Evolutionary conservation across 2,329 filamentous ascomycete species (phyloP).

Genomic region (Xylariaceae sp.): DNA sequence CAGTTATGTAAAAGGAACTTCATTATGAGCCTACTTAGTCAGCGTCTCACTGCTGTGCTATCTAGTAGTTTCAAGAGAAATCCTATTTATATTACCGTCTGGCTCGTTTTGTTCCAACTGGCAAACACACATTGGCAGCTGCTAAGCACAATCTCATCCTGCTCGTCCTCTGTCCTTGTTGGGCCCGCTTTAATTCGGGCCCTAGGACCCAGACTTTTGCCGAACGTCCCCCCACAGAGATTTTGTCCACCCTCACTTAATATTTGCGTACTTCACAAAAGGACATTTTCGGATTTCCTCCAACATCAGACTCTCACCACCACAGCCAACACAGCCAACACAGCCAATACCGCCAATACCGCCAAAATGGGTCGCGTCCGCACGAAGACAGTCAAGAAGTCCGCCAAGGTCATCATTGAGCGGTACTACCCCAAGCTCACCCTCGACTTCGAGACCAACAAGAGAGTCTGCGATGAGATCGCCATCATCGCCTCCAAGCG

Average conservation of each 20-base stretch:
- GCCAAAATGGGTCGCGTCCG: slow-evolving; percentile 72
- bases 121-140: too few species aligned
- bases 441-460: slow-evolving; percentile 99
- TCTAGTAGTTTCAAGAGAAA: too few species aligned
- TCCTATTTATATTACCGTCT: too few species aligned
- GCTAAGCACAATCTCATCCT: too few species aligned
- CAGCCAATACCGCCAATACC: slow-evolving; percentile 47
- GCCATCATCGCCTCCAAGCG: slow-evolving; percentile 99
- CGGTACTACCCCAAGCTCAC: slow-evolving; percentile 96
- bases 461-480: slow-evolving; percentile 99
- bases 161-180: too few species aligned
- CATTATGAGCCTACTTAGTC: too few species aligned
- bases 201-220: slow-evolving; percentile 34
- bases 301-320: slow-evolving; percentile 39
- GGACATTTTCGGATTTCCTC: slow-evolving; percentile 14
- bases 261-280: slow-evolving; percentile 32
- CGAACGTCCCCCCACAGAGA: slow-evolving; percentile 35
- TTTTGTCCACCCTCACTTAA: slow-evolving; percentile 25
- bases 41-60: too few species aligned
- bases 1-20: too few species aligned
- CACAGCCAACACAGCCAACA: slow-evolving; percentile 48
- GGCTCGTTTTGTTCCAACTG: too few species aligned
- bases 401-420: slow-evolving; percentile 99
- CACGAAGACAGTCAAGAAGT: slow-evolving; percentile 72
- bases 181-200: too few species aligned